Evolutionary conservation across 2,329 filamentous ascomycete genomes (phyloP).

Genomic region (Herpomyces periplanetae): DNA sequence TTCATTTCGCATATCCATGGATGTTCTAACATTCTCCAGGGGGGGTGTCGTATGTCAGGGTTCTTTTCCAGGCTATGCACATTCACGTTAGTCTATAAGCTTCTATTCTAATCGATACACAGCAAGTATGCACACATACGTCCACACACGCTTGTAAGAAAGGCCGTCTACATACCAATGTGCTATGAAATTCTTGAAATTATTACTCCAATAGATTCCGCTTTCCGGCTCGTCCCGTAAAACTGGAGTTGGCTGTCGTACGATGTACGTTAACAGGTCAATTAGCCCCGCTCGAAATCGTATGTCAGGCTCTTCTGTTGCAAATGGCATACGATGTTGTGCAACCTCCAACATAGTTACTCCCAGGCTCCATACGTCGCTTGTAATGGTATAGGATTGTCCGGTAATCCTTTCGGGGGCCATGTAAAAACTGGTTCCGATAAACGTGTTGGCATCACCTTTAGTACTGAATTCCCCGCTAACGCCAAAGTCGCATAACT

Average conservation of each 20-base stretch:
- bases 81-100: constrained; percentile 3
- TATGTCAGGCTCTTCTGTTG: constrained; percentile 77
- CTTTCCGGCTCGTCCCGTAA: constrained; percentile 74
- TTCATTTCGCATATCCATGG: constrained; percentile 97
- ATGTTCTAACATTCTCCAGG: constrained; percentile 95
- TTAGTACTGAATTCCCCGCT: constrained; percentile 94
- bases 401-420: constrained; percentile 89
- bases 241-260: constrained; percentile 70
- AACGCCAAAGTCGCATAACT: constrained; percentile 91
- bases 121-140: neutral
- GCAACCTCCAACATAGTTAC: constrained; percentile 96
- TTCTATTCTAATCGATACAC: constrained; percentile 1
- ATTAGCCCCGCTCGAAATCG: constrained; percentile 71
- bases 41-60: constrained; percentile 42
- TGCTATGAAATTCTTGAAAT: constrained; percentile 96
- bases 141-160: neutral
- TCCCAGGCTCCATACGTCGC: constrained; percentile 87
- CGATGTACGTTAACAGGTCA: constrained; percentile 84
- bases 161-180: constrained; percentile 28
- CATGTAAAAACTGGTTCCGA: constrained; percentile 97
- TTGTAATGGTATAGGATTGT: constrained; percentile 90
- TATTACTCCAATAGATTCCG: constrained; percentile 72
- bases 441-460: constrained; percentile 92
- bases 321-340: constrained; percentile 91
- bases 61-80: constrained; percentile 54